Base-by-base conservation (phyloP, 2,329 filamentous ascomycete genomes). In the Diaporthe australafricana region DNA sequence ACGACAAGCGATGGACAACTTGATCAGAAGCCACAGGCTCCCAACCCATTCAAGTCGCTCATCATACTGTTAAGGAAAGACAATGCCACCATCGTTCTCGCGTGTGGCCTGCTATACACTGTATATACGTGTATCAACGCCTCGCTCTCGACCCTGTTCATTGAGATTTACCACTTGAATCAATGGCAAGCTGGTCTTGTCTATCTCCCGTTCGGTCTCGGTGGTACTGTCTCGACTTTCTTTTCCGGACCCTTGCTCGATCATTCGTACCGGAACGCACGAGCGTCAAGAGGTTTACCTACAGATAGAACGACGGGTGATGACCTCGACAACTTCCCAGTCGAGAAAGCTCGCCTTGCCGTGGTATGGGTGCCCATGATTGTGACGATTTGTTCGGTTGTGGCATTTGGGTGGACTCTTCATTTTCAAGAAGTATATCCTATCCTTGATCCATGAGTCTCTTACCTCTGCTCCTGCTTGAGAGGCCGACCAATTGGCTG, bases 151-250 rank as follows among this genome's bases (percentile, higher is more conserved):
- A 71, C 72, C 14, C 62, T 77, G 1, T 74, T 77, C 57, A 73
- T 77, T 20, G 55, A 77, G 7, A 76, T 76, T 5, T 78, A 78
- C 56, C 45, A 55, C 6, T 72, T 78, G 5, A 75, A 74, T 40
- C 65, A 78, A 57, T 74, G 71, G 71, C 74, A 78, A 50, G 75
- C 75, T 12, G 77, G 76, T 22, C 70, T 79, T 11, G 75, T 76
- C 20, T 77, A 78, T 60, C 72, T 78, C 3, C 77, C 77, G 9
- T 78, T 76, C 53, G 75, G 74, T 22, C 22, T 77, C 16, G 75
- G 76, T 38, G 71, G 72, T 8, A 75, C 74, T 7, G 56, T 74
- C 22, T 75, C 76, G 20, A 75, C 76, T n/a, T 76, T 75, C 70
- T 74, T 76, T 17, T 52, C 48, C 25, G 48, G 48, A 8, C 14